Conservation (phyloP, 1,284 basidiomycete genomes). For the Tylopilus sp. region DNA sequence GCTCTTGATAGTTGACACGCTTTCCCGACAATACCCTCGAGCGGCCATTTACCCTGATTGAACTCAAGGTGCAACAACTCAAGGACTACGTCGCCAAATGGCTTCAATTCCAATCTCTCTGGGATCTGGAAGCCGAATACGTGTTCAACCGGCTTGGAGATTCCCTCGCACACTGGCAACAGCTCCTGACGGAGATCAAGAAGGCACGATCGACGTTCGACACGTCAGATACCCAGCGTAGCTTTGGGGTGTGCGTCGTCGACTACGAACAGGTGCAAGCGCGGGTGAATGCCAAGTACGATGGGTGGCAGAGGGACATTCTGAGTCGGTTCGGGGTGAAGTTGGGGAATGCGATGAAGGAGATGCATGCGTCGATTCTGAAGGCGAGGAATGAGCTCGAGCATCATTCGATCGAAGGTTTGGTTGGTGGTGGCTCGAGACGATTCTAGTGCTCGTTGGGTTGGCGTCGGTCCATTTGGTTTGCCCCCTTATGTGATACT, state of each 20-base stretch:
- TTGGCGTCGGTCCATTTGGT: not conserved
- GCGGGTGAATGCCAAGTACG: conserved; percentile 98
- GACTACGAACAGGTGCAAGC: conserved; percentile 99
- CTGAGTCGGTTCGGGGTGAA: conserved; percentile 93
- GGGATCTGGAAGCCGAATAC: conserved; percentile 98
- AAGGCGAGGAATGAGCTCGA: conserved; percentile 97
- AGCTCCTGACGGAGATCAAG: conserved; percentile 95
- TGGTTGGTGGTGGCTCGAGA: conserved; percentile 59
- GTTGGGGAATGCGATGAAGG: conserved; percentile 95
- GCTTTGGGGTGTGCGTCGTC: conserved; percentile 93
- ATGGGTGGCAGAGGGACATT: conserved; percentile 97
- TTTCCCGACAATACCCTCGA: conserved; percentile 83
- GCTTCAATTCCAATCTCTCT: conserved; percentile 98
- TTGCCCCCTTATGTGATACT: conserved; percentile 10
- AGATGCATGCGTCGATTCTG: conserved; percentile 92
- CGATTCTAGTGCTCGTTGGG: conserved; percentile 45
- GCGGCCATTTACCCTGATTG: conserved; percentile 89
- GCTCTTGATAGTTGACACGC: conserved; percentile 71
- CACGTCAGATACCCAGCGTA: conserved; percentile 93
- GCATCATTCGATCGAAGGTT: conserved; percentile 76
- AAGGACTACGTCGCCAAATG: conserved; percentile 95
- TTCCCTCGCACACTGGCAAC: conserved; percentile 93
- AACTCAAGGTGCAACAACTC: conserved; percentile 89
- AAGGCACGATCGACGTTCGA: conserved; percentile 97
- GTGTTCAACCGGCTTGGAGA: conserved; percentile 97